These are phyloP conservation scores for Aschersonia sp. DNA, from an alignment of 2,329 filamentous ascomycete species.

Conservation along the genomic window DNA sequence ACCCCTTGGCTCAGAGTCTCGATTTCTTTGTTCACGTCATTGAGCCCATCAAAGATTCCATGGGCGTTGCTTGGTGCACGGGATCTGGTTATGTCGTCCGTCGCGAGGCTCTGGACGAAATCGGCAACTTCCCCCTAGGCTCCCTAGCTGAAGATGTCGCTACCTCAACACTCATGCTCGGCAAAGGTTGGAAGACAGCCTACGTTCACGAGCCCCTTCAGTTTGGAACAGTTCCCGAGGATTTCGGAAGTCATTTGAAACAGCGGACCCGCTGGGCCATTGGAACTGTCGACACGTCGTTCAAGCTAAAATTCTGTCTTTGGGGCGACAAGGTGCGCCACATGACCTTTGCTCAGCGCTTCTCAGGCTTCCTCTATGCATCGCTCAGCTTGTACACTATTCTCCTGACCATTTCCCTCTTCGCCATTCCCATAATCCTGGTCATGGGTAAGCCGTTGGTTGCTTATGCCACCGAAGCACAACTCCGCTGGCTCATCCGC, in stretches of 20 bases:
- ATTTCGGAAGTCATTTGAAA: conserved; percentile 38
- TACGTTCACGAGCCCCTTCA: conserved; percentile 46
- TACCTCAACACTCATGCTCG: conserved; percentile 43
- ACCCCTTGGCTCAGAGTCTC: conserved; percentile 42
- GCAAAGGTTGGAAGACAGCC: conserved; percentile 46
- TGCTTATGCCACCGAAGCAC: conserved; percentile 34
- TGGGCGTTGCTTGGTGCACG: conserved; percentile 47
- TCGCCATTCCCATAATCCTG: conserved; percentile 44
- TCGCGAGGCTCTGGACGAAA: conserved; percentile 42
- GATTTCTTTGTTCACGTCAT: conserved; percentile 43
- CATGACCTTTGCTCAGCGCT: conserved; percentile 42
- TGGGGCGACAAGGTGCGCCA: conserved; percentile 35
- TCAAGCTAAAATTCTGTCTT: conserved; percentile 46
- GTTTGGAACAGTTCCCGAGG: conserved; percentile 43
- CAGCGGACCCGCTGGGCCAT: conserved; percentile 43
- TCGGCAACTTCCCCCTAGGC: conserved; percentile 46
- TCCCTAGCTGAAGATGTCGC: conserved; percentile 47
- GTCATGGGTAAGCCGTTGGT: conserved; percentile 41
- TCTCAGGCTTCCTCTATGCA: conserved; percentile 43
- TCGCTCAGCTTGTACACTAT: conserved; percentile 41
- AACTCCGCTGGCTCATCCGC: conserved; percentile 45
- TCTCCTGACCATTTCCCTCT: conserved; percentile 36
- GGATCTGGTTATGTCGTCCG: conserved; percentile 47
- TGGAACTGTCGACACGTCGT: conserved; percentile 41
- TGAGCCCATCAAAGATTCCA: conserved; percentile 33